Evolutionary conservation across 129 eudicot genomes (phyloP).

Genomic region (Flaveria bidentis): DNA sequence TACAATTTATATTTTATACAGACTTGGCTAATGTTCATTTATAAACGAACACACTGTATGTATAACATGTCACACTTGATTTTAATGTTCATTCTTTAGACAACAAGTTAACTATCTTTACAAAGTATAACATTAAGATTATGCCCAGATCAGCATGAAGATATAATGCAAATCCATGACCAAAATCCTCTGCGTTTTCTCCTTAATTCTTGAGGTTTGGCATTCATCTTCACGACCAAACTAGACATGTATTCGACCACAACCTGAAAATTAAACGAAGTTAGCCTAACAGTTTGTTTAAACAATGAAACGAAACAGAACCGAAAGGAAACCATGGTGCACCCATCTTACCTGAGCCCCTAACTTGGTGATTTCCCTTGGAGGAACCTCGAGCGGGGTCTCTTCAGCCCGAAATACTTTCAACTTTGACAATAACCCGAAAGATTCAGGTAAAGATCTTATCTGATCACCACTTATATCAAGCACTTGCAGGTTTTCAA

Average conservation of each 20-base stretch:
- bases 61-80: neutral
- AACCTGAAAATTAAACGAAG: constrained; percentile 43
- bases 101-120: neutral
- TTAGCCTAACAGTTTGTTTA: constrained; percentile 16
- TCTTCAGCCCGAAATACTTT: constrained; percentile 64
- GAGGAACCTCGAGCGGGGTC: constrained; percentile 86
- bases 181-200: constrained; percentile 59
- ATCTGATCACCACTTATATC: constrained; percentile 83
- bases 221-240: constrained; percentile 45
- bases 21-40: neutral
- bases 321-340: constrained; percentile 11
- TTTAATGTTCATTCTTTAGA: neutral
- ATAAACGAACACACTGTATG: neutral
- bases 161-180: constrained; percentile 58
- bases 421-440: constrained; percentile 58
- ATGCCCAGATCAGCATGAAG: constrained; percentile 29
- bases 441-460: constrained; percentile 71
- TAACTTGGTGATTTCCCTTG: constrained; percentile 49
- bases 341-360: constrained; percentile 81
- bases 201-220: constrained; percentile 30
- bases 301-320: neutral
- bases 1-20: neutral
- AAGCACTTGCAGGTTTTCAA: constrained; percentile 77
- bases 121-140: neutral
- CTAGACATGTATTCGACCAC: constrained; percentile 80